A percentile compares a stretch with the other conserved stretches of the same genome.
These are phyloP conservation scores for Trichosanthes cucumerina DNA, from an alignment of 306 rosid genomes.

Conservation along the genomic window DNA sequence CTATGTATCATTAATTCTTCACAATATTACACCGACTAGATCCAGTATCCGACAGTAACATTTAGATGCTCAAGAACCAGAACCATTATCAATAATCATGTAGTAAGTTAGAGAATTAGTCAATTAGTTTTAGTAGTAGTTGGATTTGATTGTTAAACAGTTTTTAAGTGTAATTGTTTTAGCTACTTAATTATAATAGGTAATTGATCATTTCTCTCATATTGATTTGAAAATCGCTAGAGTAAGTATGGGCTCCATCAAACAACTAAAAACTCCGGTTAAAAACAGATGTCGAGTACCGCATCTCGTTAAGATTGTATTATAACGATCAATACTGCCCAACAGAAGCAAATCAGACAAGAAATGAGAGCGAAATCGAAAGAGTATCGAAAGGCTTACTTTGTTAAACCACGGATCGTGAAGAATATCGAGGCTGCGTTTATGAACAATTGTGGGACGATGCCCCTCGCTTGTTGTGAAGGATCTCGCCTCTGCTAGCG, in stretches of 20 bases:
- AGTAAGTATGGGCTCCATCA: neutral
- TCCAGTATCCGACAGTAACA: neutral
- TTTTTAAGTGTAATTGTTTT: neutral
- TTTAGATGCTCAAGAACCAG: neutral
- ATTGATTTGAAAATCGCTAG: neutral
- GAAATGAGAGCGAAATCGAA: neutral
- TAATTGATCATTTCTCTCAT: neutral
- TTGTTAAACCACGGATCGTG: slow-evolving; percentile 99
- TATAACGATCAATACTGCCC: neutral
- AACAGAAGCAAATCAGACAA: neutral
- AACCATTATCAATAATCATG: neutral
- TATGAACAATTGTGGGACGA: slow-evolving; percentile 78
- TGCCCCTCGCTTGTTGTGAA: slow-evolving; percentile 69
- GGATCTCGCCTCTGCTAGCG: slow-evolving; percentile 33
- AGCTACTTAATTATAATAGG: neutral
- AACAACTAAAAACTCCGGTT: neutral
- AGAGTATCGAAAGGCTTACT: slow-evolving; percentile 18
- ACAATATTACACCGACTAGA: neutral
- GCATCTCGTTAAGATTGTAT: neutral
- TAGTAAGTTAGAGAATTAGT: neutral
- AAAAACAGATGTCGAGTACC: neutral
- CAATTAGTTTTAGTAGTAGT: neutral
- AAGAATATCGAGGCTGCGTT: slow-evolving; percentile 93
- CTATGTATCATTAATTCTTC: neutral
- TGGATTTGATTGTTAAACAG: neutral